phyloP scores from a whole-genome alignment of 2,329 filamentous ascomycete species.

The Madurella fahalii region DNA sequence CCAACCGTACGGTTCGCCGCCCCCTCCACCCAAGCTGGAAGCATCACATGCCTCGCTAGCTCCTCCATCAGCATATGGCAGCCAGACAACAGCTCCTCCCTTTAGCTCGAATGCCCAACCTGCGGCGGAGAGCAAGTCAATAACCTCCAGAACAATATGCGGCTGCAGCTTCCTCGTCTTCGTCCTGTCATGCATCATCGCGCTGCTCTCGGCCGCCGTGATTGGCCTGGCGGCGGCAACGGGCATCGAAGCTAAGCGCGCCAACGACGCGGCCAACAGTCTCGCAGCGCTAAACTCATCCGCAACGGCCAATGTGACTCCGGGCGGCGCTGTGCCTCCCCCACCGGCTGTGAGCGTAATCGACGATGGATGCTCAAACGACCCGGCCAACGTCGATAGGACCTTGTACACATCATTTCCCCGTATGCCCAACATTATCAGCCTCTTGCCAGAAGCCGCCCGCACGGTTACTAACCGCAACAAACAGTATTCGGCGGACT shows the following conservation, averaged over 20 bases:
- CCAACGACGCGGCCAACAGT: constrained; percentile 34
- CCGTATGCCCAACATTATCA: constrained; percentile 30
- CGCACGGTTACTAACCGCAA: constrained; percentile 11
- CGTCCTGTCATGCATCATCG: constrained; percentile 39
- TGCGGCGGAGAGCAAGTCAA: background rate
- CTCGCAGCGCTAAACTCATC: constrained; percentile 30
- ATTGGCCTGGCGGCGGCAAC: constrained; percentile 44
- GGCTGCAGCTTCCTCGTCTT: constrained; percentile 40
- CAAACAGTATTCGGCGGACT: constrained; percentile 34
- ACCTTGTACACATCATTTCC: constrained; percentile 37
- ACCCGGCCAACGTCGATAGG: constrained; percentile 35
- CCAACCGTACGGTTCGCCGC: constrained; percentile 1
- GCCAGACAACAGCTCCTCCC: constrained; percentile 11
- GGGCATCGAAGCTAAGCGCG: constrained; percentile 39
- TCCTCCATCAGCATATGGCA: constrained; percentile 11
- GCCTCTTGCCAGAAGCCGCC: background rate
- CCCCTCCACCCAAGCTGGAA: background rate
- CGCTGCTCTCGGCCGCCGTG: constrained; percentile 37
- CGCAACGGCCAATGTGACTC: constrained; percentile 20
- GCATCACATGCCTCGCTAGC: background rate
- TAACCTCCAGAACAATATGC: constrained; percentile 24
- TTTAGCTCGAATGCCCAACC: constrained; percentile 8
- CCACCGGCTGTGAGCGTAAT: constrained; percentile 31
- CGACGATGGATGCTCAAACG: constrained; percentile 39
- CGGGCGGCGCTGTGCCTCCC: constrained; percentile 7